Evolutionary conservation across 1,284 basidiomycete genomes (phyloP).

Genomic region (Pascua sp.): DNA sequence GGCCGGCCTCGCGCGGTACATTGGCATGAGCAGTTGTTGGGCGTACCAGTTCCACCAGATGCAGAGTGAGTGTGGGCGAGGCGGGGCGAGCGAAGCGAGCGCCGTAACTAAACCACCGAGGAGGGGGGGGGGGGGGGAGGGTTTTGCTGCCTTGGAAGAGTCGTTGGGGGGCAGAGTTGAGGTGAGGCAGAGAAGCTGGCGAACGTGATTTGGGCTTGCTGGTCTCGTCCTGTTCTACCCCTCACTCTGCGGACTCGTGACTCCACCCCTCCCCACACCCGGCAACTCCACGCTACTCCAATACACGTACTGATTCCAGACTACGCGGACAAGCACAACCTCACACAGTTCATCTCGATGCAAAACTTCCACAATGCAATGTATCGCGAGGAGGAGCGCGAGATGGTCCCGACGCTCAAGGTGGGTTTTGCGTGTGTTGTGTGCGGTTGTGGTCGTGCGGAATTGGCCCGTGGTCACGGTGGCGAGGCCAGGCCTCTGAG

Average conservation of each 20-base stretch:
- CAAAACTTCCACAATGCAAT: conserved; percentile 58
- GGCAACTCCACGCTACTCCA: neutral
- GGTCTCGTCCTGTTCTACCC: no score
- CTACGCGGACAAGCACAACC: conserved; percentile 53
- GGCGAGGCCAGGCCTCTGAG: neutral
- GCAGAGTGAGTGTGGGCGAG: conserved; percentile 39
- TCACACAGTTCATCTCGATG: conserved; percentile 67
- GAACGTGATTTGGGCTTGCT: no score
- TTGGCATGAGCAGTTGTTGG: conserved; percentile 58
- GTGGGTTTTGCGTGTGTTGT: conserved; percentile 14
- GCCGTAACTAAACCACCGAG: neutral
- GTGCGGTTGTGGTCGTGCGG: no score
- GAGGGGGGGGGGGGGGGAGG: neutral
- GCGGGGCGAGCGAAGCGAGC: no score
- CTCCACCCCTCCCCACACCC: no score
- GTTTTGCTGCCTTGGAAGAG: no score
- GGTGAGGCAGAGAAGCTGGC: no score
- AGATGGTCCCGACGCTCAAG: conserved; percentile 59
- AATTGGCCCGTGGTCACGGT: no score
- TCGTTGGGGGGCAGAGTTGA: no score
- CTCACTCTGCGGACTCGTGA: no score
- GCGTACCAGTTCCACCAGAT: conserved; percentile 50
- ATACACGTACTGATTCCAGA: conserved; percentile 22
- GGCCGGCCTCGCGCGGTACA: conserved; percentile 62
- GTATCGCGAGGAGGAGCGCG: conserved; percentile 60